These are phyloP conservation scores for Chlorella sorokiniana DNA, from an alignment of 139 green algal species.

Conservation along the genomic window DNA sequence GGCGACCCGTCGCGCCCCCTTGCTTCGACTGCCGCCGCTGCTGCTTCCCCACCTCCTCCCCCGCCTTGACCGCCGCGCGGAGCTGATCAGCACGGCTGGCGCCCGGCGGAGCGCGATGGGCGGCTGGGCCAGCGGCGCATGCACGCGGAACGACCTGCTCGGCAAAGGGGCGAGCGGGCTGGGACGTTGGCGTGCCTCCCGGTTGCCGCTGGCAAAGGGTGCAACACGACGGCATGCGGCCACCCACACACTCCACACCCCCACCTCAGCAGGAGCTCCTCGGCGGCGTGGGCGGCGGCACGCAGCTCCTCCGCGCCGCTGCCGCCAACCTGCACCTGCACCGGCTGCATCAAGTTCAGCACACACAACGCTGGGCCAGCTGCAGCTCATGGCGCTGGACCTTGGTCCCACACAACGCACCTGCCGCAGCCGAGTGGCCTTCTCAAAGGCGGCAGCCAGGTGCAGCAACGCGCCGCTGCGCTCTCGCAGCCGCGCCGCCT, in stretches of 20 bases:
- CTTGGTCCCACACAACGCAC: background rate
- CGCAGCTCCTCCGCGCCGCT: slow-evolving; percentile 6
- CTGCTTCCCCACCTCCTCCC: slow-evolving; percentile 9
- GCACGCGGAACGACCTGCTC: slow-evolving; percentile 8
- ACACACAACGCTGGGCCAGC: background rate
- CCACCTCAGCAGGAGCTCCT: slow-evolving; percentile 15
- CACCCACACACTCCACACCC: background rate
- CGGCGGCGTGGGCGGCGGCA: background rate
- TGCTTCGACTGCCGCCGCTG: slow-evolving; percentile 17
- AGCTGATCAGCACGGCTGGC: background rate
- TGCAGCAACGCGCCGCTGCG: background rate
- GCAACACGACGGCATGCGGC: background rate
- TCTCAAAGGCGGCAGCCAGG: background rate
- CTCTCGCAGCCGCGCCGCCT: slow-evolving; percentile 19
- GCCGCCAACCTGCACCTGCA: background rate
- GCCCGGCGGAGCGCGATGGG: background rate
- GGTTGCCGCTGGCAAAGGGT: background rate
- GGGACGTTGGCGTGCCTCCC: too few species aligned
- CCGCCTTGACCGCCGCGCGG: too few species aligned
- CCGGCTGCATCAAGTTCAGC: too few species aligned
- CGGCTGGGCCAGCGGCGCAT: background rate
- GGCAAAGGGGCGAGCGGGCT: too few species aligned
- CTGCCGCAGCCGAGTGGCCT: slow-evolving; percentile 12
- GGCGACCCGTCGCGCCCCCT: background rate
- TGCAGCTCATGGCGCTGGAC: too few species aligned